Base-by-base conservation (phyloP, 768 basidiomycete genomes). In the Mycena leptocephala region DNA sequence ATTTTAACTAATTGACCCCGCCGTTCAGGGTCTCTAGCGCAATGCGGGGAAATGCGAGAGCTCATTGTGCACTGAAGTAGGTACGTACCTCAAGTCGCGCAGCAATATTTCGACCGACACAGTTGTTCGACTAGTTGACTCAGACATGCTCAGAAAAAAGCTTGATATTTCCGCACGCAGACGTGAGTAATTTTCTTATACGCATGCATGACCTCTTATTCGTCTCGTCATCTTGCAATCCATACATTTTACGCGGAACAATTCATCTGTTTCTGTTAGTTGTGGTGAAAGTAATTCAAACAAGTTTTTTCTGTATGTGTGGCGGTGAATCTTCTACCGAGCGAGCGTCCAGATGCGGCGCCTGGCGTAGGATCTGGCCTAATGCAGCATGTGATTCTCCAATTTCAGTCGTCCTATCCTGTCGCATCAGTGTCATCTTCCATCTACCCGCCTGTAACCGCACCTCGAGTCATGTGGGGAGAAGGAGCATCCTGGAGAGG, bases 211-310 rank as follows among this genome's bases (percentile, higher is more conserved):
- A 63, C 62, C 62, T 63, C 62, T 63, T 63, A 63, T 63, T 63
- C 14, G 62, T 28, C 62, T 43, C 37, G 39, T 63, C 62, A 63
- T 63, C 62, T 63, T 63, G 62, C 39, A 63, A 63, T 63, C 62
- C 62, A 63, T 63, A 63, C 39, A 62, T 39, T 62, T 62, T 62
- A 62, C 59, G 59, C 59, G 59, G 33, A 39, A 62, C 35, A 62
- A 62, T 62, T 62, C 59, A 62, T 62, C 59, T 62, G 59, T 62
- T 62, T 62, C 59, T 62, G 59, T 62, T 62, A 62, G 59, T 62
- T 62, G 59, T 62, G 59, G 59, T 62, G 59, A 62, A 62, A 62
- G 59, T 35, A 62, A 62, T 62, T 62, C 59, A 62, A 62, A 39
- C 59, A 62, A 37, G 59, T 62, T 10, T 32, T 16, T 62, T 62